A percentile compares a stretch with the other conserved stretches of the same genome.
These are phyloP conservation scores for Phytopythium chamaehyphon DNA, from an alignment of 352 stramenopile genomes.

Conservation along the genomic window DNA sequence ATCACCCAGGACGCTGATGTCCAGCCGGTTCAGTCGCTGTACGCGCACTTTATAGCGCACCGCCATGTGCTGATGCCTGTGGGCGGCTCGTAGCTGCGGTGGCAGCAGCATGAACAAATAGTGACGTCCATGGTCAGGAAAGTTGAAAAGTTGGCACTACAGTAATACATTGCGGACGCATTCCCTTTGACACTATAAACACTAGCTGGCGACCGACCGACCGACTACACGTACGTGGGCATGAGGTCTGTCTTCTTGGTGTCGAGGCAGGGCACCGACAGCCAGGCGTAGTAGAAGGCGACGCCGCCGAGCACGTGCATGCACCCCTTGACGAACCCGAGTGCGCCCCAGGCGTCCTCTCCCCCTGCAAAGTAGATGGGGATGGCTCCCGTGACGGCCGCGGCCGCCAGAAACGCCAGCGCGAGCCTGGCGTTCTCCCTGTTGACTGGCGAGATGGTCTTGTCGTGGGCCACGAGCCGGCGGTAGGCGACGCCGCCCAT, in stretches of 20 bases:
- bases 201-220: neutral
- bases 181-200: neutral
- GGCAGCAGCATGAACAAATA: neutral
- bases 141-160: neutral
- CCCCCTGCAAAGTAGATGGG: conserved; percentile 45
- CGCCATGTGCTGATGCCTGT: neutral
- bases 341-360: conserved; percentile 27
- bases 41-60: conserved; percentile 28
- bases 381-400: conserved; percentile 37
- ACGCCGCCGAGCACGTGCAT: conserved; percentile 67
- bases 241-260: conserved; percentile 84
- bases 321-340: conserved; percentile 57
- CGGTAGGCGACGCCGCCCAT: conserved; percentile 51
- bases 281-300: conserved; percentile 77
- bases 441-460: conserved; percentile 45
- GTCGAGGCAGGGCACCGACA: conserved; percentile 69
- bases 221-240: conserved; percentile 36
- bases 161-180: neutral
- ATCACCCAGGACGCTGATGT: conserved; percentile 28
- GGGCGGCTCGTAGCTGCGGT: neutral
- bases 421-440: conserved; percentile 52
- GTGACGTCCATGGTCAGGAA: neutral
- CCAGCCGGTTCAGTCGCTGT: conserved; percentile 29
- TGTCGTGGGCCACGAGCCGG: conserved; percentile 37
- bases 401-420: conserved; percentile 35